Conservation (phyloP, 1,284 basidiomycete genomes). For the Rhizopogon hawkerae region DNA sequence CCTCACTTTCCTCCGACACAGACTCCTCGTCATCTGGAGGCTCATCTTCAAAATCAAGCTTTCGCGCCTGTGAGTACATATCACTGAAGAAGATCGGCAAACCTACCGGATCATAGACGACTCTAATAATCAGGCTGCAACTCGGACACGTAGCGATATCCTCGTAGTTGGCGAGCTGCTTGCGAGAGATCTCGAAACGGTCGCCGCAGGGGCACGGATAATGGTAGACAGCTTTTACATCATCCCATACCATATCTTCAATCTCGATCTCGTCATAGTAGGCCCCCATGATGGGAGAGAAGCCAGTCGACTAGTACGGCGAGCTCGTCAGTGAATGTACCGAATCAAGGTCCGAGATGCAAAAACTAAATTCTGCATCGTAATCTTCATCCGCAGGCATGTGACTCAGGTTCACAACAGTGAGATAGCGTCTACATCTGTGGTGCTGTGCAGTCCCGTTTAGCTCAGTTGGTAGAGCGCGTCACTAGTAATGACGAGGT, state of each 20-base stretch:
- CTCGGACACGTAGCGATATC: constrained; percentile 98
- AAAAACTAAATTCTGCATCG: too few species aligned
- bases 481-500: constrained; percentile 52
- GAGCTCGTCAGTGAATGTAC: background rate
- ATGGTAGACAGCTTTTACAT: constrained; percentile 76
- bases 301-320: background rate
- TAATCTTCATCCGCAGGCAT: too few species aligned
- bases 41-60: constrained; percentile 71
- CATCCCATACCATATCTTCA: constrained; percentile 93
- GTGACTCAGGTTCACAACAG: too few species aligned
- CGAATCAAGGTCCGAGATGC: too few species aligned
- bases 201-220: constrained; percentile 99
- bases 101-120: constrained; percentile 91
- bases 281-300: constrained; percentile 49
- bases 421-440: too few species aligned
- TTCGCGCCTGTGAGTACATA: constrained; percentile 5
- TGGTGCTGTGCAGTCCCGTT: constrained; percentile 23
- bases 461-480: constrained; percentile 57
- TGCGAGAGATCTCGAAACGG: constrained; percentile 90
- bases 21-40: constrained; percentile 38
- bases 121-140: constrained; percentile 88
- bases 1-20: constrained; percentile 36
- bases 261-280: constrained; percentile 94
- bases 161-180: constrained; percentile 84
- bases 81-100: constrained; percentile 1